A percentile compares a stretch with the other conserved stretches of the same genome.
phyloP scores from a whole-genome alignment of 441 rosid genomes.

The Omphalea diandra region DNA sequence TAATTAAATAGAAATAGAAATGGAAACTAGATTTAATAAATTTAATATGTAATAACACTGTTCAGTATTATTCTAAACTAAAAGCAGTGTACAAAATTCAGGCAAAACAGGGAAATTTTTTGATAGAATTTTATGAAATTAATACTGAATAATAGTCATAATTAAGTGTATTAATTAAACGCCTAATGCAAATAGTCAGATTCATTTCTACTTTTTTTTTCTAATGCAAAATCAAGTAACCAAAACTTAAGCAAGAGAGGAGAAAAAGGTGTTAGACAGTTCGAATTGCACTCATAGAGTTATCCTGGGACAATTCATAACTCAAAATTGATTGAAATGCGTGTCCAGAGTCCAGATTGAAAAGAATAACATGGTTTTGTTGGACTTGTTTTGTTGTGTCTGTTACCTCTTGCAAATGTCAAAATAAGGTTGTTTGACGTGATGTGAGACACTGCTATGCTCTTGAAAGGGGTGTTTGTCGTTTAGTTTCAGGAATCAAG shows the following conservation, averaged over 20 bases:
- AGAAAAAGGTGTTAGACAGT: not conserved
- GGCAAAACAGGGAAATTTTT: not conserved
- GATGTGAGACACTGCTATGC: too few species aligned
- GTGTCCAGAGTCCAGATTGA: not conserved
- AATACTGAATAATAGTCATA: not conserved
- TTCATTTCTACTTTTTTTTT: not conserved
- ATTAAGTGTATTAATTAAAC: not conserved
- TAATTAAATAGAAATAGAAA: too few species aligned
- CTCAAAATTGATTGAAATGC: not conserved
- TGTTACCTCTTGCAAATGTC: not conserved
- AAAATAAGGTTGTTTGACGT: not conserved
- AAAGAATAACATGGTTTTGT: not conserved
- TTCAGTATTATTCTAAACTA: not conserved
- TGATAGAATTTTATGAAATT: not conserved
- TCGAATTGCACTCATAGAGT: too few species aligned
- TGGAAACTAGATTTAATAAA: too few species aligned
- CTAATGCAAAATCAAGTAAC: not conserved
- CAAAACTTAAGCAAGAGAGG: not conserved
- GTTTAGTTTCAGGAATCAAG: not conserved
- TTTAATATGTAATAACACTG: not conserved
- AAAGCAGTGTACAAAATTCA: not conserved
- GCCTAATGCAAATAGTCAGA: not conserved
- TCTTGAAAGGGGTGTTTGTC: not conserved
- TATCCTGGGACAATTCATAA: not conserved
- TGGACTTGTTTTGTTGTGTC: not conserved